phyloP scores from a whole-genome alignment of 331 rosid genomes.

The Quercus tomentella region DNA sequence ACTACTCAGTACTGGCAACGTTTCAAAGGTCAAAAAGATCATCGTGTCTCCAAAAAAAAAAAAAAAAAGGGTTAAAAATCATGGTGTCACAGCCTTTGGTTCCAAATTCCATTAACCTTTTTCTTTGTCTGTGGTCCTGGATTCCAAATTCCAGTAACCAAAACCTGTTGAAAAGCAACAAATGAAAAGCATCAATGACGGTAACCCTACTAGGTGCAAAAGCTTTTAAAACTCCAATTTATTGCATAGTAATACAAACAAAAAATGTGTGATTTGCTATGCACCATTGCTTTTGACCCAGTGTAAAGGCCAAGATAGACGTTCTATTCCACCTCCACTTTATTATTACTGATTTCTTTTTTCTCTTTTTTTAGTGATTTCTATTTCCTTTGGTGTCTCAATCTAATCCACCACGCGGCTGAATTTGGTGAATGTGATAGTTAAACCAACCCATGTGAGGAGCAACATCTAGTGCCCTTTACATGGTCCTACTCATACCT shows the following conservation, averaged over 20 bases:
- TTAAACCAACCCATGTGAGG: conserved; percentile 32
- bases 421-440: not conserved
- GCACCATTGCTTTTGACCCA: not conserved
- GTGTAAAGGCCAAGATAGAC: not conserved
- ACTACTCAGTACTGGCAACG: not conserved
- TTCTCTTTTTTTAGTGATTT: not conserved
- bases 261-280: not conserved
- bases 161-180: not conserved
- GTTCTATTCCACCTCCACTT: not conserved
- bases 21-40: not conserved
- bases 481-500: conserved; percentile 15
- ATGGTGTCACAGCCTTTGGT: not conserved
- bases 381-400: not conserved
- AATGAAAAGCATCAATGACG: not conserved
- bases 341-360: not conserved
- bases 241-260: not conserved
- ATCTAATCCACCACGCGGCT: conserved; percentile 20
- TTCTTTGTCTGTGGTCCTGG: not conserved
- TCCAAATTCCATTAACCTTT: not conserved
- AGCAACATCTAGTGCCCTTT: conserved; percentile 10
- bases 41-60: too few species aligned
- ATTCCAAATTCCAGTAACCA: not conserved
- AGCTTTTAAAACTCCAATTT: too few species aligned
- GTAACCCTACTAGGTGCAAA: too few species aligned
- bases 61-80: not conserved